phyloP scores from a whole-genome alignment of 2,329 filamentous ascomycete species.

The Orbilia brochopaga region DNA sequence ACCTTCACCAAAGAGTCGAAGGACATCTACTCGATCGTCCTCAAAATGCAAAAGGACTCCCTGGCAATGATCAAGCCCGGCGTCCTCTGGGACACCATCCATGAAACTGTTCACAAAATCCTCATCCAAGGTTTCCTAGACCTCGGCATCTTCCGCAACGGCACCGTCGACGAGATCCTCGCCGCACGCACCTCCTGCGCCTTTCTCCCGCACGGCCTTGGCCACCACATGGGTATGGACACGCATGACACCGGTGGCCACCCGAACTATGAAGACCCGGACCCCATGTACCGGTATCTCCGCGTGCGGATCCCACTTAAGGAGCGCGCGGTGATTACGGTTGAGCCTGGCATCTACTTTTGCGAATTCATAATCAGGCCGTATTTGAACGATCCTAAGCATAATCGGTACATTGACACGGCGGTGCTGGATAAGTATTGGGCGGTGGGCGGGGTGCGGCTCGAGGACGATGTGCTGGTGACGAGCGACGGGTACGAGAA shows the following conservation, averaged over 20 bases:
- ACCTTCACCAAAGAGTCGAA: slow-evolving; percentile 73
- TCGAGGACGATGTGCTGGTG: slow-evolving; percentile 58
- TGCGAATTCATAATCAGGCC: slow-evolving; percentile 86
- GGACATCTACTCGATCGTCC: slow-evolving; percentile 80
- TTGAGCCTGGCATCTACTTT: slow-evolving; percentile 94
- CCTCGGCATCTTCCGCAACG: slow-evolving; percentile 75
- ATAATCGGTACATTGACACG: slow-evolving; percentile 77
- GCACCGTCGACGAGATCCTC: slow-evolving; percentile 73
- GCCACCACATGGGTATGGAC: slow-evolving; percentile 78
- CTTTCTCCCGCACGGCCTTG: slow-evolving; percentile 89
- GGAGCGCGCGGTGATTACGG: slow-evolving; percentile 83
- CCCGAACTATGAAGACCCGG: slow-evolving; percentile 76
- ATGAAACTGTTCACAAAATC: slow-evolving; percentile 77
- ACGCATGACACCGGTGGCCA: slow-evolving; percentile 84
- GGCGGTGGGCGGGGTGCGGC: slow-evolving; percentile 76
- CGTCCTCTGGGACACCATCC: slow-evolving; percentile 79
- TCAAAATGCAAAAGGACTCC: slow-evolving; percentile 82
- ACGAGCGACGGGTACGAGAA: slow-evolving; percentile 74
- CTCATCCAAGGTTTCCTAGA: slow-evolving; percentile 78
- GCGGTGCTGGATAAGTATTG: slow-evolving; percentile 78
- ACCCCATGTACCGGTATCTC: slow-evolving; percentile 85
- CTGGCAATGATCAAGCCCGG: slow-evolving; percentile 75
- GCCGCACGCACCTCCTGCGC: slow-evolving; percentile 79
- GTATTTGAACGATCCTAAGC: slow-evolving; percentile 73
- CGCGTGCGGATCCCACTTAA: slow-evolving; percentile 77